Conservation (phyloP, 768 basidiomycete species). For the Lactarius sanguifluus region DNA sequence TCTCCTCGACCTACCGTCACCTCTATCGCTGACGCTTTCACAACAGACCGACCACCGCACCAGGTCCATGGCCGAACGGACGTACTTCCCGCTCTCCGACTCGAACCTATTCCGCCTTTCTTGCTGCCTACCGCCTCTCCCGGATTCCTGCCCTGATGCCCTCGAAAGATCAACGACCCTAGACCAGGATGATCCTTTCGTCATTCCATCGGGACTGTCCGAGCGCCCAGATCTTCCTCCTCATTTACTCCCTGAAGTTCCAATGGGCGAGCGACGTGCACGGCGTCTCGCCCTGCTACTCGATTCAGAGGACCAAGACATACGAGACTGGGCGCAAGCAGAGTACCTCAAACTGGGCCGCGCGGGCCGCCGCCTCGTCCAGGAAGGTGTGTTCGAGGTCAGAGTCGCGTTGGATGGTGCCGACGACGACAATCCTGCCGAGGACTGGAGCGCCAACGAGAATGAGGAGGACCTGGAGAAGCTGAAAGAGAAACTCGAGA, state of each 20-base stretch:
- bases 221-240: constrained; percentile 18
- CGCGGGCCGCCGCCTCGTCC: constrained; percentile 23
- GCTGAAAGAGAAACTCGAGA: constrained; percentile 24
- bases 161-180: constrained; percentile 19
- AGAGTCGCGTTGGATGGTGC: constrained; percentile 17
- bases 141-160: constrained; percentile 24
- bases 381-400: constrained; percentile 29
- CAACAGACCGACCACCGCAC: constrained; percentile 23
- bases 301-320: constrained; percentile 28
- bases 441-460: constrained; percentile 24
- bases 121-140: constrained; percentile 28
- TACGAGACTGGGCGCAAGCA: constrained; percentile 29
- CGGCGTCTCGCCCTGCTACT: constrained; percentile 27
- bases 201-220: neutral
- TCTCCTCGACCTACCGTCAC: neutral
- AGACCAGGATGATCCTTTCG: constrained; percentile 17
- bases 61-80: constrained; percentile 30
- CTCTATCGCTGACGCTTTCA: neutral
- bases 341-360: constrained; percentile 30
- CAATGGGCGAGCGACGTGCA: constrained; percentile 22
- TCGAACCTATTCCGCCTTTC: constrained; percentile 30
- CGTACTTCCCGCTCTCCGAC: constrained; percentile 30
- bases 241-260: constrained; percentile 25
- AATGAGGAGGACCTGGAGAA: constrained; percentile 27
- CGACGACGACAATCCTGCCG: constrained; percentile 16